phyloP scores from a whole-genome alignment of 1,284 basidiomycete species.

The Jaminaea rosea region DNA sequence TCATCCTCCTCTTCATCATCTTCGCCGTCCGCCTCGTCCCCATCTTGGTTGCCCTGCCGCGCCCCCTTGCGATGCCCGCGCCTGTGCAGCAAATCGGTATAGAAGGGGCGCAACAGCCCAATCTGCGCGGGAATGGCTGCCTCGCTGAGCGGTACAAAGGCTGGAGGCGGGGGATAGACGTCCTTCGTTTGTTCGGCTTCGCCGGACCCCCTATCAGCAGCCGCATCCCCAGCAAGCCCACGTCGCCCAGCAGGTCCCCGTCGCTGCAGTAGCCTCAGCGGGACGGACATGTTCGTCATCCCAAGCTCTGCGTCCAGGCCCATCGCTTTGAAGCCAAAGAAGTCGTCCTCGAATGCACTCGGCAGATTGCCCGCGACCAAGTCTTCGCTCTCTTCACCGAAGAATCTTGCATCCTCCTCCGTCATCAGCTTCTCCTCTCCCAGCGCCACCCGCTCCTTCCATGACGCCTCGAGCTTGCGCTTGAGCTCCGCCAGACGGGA shows the following conservation, averaged over 20 bases:
- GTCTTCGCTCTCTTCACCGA: constrained; percentile 54
- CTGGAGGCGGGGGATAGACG: constrained; percentile 66
- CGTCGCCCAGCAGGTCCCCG: too few relatives aligned
- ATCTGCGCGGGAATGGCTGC: constrained; percentile 66
- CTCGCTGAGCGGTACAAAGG: constrained; percentile 63
- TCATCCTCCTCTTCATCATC: constrained; percentile 4
- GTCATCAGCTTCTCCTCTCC: constrained; percentile 70
- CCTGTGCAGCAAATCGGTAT: constrained; percentile 19
- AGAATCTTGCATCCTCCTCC: constrained; percentile 64
- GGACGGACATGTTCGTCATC: constrained; percentile 67
- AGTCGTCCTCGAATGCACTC: constrained; percentile 81
- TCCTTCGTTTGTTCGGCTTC: not conserved
- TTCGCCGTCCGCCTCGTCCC: constrained; percentile 3
- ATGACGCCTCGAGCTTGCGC: constrained; percentile 72
- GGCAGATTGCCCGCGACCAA: constrained; percentile 68
- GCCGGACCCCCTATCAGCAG: not conserved
- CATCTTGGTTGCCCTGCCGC: constrained; percentile 3
- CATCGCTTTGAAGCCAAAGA: constrained; percentile 75
- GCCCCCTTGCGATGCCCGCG: constrained; percentile 7
- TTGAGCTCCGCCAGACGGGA: constrained; percentile 67
- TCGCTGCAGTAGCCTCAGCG: constrained; percentile 59
- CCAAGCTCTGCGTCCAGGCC: constrained; percentile 82
- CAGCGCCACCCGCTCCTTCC: constrained; percentile 50
- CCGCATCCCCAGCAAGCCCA: too few relatives aligned
- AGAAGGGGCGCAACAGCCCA: constrained; percentile 72